Base-by-base conservation (phyloP, 176 grass and related monocot species). In the Ensete glaucum region DNA sequence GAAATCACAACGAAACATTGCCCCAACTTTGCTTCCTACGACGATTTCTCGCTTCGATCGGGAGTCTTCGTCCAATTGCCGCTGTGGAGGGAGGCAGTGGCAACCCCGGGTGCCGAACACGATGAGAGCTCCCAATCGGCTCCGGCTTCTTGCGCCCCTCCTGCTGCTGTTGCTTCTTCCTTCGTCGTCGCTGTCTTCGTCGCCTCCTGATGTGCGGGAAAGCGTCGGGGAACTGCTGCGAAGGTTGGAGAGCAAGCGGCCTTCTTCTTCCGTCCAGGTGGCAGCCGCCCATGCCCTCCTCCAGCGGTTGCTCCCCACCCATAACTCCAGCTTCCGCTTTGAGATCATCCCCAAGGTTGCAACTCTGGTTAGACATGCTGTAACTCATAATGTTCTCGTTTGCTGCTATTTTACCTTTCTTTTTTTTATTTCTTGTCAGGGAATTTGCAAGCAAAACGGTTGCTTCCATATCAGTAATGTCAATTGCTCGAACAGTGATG, bases 391-490 rank as follows among this genome's bases (percentile, higher is more conserved):
- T 69, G 49, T 77, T 58, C 49, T 25, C 16, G 60, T 77, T 34
- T 26, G n/a, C 52, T 69, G 19, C 43, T 23, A 21, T 69, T 60
- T 19, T 22, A 0, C 26, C 0, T 43, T 20, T 20, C n/a, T 19
- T 62, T 23, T 25, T 24, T 80, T 53, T 64, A 11, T 52, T 3
- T 62, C 14, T 49, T 66, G 77, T 66, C 79, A 97, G 93, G 90
- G 83, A 16, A 75, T 90, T 25, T 97, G 93, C 56, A 83, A 79
- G 17, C 56, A 78, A 54, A 87, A 80, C 0, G 82, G 83, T 82
- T 97, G 93, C 88, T 97, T 93, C 85, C 88, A 70, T 64, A 88
- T 97, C 63, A 88, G 81, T 62, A 93, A 83, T 78, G 74, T 66
- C 21, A 73, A 82, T 17, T 54, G 75, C 21, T 83, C 77, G 25